These are phyloP conservation scores for Gnetum montanum DNA, from an alignment of 75 land plant genomes.

Conservation along the genomic window DNA sequence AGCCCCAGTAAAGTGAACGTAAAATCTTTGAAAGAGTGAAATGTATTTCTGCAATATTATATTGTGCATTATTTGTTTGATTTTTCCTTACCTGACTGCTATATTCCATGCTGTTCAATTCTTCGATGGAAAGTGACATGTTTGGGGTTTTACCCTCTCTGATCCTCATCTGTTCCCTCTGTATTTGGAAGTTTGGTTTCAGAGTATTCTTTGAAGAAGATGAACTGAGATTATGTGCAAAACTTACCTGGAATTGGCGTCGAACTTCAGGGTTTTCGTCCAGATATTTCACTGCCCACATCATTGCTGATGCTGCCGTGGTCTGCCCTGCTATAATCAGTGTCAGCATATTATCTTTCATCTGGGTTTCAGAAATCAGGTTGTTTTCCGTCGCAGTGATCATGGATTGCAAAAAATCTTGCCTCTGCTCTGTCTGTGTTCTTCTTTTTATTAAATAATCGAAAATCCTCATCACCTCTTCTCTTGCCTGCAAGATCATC, in stretches of 20 bases:
- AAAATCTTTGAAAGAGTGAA: not conserved
- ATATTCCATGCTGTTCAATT: constrained; percentile 20
- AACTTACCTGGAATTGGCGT: constrained; percentile 24
- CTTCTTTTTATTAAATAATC: constrained; percentile 10
- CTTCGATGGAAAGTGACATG: constrained; percentile 9
- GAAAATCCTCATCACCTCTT: constrained; percentile 25
- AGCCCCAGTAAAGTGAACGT: not conserved
- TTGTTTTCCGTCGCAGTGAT: not conserved
- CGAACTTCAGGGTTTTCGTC: constrained; percentile 36
- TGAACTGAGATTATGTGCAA: not conserved
- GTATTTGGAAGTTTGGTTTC: not conserved
- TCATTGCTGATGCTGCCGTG: constrained; percentile 51
- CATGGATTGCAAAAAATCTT: constrained; percentile 32
- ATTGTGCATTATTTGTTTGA: too few relatives aligned
- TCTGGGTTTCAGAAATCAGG: constrained; percentile 17
- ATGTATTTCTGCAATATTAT: too few relatives aligned
- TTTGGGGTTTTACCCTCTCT: not conserved
- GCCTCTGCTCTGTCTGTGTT: constrained; percentile 9
- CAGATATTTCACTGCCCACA: constrained; percentile 50
- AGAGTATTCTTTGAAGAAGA: not conserved
- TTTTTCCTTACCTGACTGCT: constrained; percentile 26
- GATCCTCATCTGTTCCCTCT: constrained; percentile 10
- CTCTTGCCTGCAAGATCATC: constrained; percentile 33
- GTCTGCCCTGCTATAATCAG: constrained; percentile 58
- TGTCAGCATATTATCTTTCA: constrained; percentile 43